Evolutionary conservation across 2,329 filamentous ascomycete species (phyloP).

Genomic region (Herpotrichia juniperi): DNA sequence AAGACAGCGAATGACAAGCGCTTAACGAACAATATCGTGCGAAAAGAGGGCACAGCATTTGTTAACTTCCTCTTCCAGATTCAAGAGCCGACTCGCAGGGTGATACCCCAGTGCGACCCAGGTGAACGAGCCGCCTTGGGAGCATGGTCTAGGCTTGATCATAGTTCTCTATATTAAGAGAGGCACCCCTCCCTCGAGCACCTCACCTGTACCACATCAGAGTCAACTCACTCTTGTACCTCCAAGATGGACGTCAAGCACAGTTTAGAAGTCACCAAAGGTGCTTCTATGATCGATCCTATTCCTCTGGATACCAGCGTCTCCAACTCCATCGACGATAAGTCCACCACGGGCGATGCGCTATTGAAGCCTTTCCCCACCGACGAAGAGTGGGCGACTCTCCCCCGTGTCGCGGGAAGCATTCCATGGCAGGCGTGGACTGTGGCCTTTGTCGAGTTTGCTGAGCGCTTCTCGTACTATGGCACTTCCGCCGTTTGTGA

Average conservation of each 20-base stretch:
- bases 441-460: slow-evolving; percentile 43
- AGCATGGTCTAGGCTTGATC: neutral
- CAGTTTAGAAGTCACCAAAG: slow-evolving; percentile 41
- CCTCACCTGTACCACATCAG: neutral
- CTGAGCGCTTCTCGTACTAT: slow-evolving; percentile 46
- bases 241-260: slow-evolving; percentile 21
- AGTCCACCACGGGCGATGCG: slow-evolving; percentile 12
- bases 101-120: neutral
- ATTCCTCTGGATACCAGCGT: slow-evolving; percentile 31
- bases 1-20: neutral
- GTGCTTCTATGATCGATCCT: slow-evolving; percentile 32
- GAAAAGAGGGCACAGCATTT: neutral
- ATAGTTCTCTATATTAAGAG: slow-evolving; percentile 1
- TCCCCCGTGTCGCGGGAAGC: slow-evolving; percentile 40
- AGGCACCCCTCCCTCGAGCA: neutral
- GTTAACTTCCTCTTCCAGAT: neutral
- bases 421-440: slow-evolving; percentile 46
- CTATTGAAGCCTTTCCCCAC: slow-evolving; percentile 36
- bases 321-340: slow-evolving; percentile 25
- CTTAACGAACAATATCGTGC: neutral
- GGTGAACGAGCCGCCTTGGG: neutral
- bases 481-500: slow-evolving; percentile 44
- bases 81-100: neutral
- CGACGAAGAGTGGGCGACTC: slow-evolving; percentile 9
- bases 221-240: neutral